Conservation (phyloP, 345 rosid genomes). For the Hypericum androsaemum region DNA sequence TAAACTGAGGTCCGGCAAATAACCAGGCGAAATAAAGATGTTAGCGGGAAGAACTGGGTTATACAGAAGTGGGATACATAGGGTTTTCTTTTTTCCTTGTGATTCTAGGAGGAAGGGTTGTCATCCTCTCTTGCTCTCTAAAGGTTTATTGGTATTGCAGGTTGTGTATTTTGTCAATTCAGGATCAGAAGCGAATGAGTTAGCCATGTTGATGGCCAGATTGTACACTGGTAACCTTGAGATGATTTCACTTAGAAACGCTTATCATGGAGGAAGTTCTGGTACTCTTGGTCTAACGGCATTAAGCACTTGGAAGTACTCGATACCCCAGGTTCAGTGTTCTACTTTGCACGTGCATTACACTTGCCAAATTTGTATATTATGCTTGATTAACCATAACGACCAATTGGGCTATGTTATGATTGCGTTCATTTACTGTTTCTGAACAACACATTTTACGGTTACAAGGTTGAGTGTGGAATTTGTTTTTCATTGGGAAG, state of each 20-base stretch:
- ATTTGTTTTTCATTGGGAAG: too few relatives aligned
- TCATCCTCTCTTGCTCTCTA: background rate
- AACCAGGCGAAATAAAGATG: too few relatives aligned
- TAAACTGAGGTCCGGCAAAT: too few relatives aligned
- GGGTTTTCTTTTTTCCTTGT: background rate
- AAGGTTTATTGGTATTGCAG: slow-evolving; percentile 24
- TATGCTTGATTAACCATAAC: too few relatives aligned
- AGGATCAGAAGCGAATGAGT: slow-evolving; percentile 89
- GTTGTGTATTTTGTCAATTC: slow-evolving; percentile 92
- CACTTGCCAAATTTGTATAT: slow-evolving; percentile 5
- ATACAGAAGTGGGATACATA: too few relatives aligned
- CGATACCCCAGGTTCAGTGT: slow-evolving; percentile 69
- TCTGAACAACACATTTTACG: too few relatives aligned
- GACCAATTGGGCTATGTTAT: too few relatives aligned
- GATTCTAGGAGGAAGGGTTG: background rate
- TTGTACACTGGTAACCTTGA: slow-evolving; percentile 69
- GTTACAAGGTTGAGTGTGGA: too few relatives aligned
- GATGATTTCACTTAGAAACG: slow-evolving; percentile 86
- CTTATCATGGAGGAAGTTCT: slow-evolving; percentile 96
- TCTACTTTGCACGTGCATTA: background rate
- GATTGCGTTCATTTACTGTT: too few relatives aligned
- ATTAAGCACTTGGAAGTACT: slow-evolving; percentile 84
- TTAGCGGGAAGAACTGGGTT: too few relatives aligned
- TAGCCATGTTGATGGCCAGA: slow-evolving; percentile 95
- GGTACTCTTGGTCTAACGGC: slow-evolving; percentile 82